Percentiles rank a stretch among this genome's conserved stretches.
These are phyloP conservation scores for Botrytis galanthina DNA, from an alignment of 2,329 filamentous ascomycete species.

Conservation along the genomic window DNA sequence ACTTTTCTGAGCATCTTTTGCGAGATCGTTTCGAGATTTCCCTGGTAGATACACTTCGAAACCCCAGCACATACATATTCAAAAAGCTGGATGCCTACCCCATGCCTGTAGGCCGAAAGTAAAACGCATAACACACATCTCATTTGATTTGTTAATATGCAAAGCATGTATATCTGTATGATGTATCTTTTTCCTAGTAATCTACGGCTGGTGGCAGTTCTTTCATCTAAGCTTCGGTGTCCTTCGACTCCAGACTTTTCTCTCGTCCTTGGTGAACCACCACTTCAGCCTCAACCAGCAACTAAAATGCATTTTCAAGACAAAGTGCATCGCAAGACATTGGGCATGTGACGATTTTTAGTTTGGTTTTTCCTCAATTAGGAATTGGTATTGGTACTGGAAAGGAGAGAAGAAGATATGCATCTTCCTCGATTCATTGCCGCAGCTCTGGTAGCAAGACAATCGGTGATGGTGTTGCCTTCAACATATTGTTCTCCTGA, in stretches of 20 bases:
- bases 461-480: conserved; percentile 25
- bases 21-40: not conserved
- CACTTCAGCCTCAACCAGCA: conserved; percentile 25
- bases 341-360: conserved; percentile 18
- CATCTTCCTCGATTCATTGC: conserved; percentile 27
- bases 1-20: not conserved
- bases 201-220: not conserved
- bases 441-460: conserved; percentile 26
- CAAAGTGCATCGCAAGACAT: conserved; percentile 26
- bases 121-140: conserved; percentile 8
- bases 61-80: conserved; percentile 7
- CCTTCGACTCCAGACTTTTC: not conserved
- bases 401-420: conserved; percentile 24
- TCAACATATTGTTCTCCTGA: conserved; percentile 29
- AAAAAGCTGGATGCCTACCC: conserved; percentile 8
- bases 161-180: not conserved
- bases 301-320: conserved; percentile 27
- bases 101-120: not conserved
- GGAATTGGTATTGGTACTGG: not conserved
- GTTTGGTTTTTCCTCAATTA: not conserved
- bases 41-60: not conserved
- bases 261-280: not conserved
- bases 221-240: not conserved
- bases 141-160: not conserved
- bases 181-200: not conserved